Evolutionary conservation across 345 rosid genomes (phyloP).

Genomic region (Microthlaspi erraticum): DNA sequence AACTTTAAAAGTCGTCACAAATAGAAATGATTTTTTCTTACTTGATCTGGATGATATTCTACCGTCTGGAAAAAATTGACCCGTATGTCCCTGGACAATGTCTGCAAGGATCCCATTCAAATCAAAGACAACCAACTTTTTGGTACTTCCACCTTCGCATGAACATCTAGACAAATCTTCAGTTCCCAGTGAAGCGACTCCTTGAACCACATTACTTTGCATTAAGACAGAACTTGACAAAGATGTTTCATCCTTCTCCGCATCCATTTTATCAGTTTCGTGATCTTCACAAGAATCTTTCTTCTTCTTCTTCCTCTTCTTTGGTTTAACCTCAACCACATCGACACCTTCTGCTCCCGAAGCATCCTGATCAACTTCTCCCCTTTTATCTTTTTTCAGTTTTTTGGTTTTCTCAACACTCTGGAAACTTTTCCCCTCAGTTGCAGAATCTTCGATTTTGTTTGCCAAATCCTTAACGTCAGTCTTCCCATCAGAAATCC

Average conservation of each 20-base stretch:
- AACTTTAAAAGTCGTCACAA: conserved; percentile 4
- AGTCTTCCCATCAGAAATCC: conserved; percentile 22
- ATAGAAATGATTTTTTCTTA: conserved; percentile 39
- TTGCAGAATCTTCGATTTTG: conserved; percentile 13
- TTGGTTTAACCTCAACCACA: conserved; percentile 3
- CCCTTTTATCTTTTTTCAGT: neutral
- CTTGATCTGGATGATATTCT: conserved; percentile 60
- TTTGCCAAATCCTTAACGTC: conserved; percentile 16
- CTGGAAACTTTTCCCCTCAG: neutral
- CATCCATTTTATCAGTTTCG: conserved; percentile 22
- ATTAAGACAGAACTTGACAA: conserved; percentile 28
- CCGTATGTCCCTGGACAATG: conserved; percentile 45
- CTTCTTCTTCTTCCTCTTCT: conserved; percentile 24
- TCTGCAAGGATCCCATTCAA: conserved; percentile 85
- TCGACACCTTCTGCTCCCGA: conserved; percentile 23
- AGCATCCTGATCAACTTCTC: conserved; percentile 11
- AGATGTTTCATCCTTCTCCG: conserved; percentile 14
- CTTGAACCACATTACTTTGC: conserved; percentile 13
- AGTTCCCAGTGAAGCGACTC: conserved; percentile 16
- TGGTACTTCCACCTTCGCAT: conserved; percentile 44
- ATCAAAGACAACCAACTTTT: conserved; percentile 81
- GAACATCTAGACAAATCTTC: conserved; percentile 36
- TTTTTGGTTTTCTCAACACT: neutral
- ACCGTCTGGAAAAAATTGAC: conserved; percentile 48
- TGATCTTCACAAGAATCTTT: conserved; percentile 18